Base-by-base conservation (phyloP, 495 filamentous ascomycete species). In the Filosporella fistucella region DNA sequence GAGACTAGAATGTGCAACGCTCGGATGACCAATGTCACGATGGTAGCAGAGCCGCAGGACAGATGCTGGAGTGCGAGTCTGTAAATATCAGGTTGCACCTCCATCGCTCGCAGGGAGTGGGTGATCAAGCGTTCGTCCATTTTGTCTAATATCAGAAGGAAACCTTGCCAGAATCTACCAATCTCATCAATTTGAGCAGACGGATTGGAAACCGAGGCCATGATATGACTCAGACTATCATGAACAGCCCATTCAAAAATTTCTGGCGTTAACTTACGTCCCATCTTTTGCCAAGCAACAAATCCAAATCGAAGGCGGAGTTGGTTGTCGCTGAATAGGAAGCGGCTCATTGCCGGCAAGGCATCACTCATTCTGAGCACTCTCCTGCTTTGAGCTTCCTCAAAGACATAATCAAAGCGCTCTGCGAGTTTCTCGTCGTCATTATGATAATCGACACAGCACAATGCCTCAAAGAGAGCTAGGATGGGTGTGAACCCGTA, bases 161-260 rank as follows among this genome's bases (percentile, higher is more conserved):
- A 78, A 0, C 82, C 88, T 46, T 71, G 68, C 90, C 90, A 96
- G 45, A 91, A 84, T 7, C 76, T 72, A 46, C 78, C 66, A 2
- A 91, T 44, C 11, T 52, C 47, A n/a, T 36, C 41, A 4, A 45
- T 42, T 4, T 35, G 22, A 29, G 64, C 65, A 48, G 72, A 72
- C 37, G 70, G 70, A 42, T 66, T 65, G 56, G 70, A 68, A 3
- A 65, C 65, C 23, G 57, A 34, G 32, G 66, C 32, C 16, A 77
- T 71, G 4, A 64, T 56, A 28, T 64, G 60, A 7, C 60, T 49
- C 13, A 96, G 74, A 11, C 76, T 76, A 45, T 84, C 82, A 29
- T 78, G 76, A 28, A 95, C 75, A 1, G 85, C 85, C 84, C 87
- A 89, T 22, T 93, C 85, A 59, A 94, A 96, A 49, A 91, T 85